phyloP scores from a whole-genome alignment of 2,329 filamentous ascomycete genomes.

The Alternaria sp. region DNA sequence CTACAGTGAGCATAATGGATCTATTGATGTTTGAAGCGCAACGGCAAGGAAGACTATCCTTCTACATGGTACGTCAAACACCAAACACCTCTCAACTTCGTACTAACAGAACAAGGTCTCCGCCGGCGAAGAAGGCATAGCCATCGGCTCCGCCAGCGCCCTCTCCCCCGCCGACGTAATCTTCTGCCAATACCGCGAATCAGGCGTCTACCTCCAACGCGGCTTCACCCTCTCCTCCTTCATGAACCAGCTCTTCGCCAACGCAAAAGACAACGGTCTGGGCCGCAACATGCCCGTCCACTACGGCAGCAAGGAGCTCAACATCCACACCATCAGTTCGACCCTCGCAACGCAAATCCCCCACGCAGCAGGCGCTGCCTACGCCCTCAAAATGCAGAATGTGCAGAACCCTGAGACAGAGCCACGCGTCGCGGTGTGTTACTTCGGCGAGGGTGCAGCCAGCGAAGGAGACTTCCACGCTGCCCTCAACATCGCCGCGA shows the following conservation, averaged over 20 bases:
- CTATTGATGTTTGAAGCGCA: constrained; percentile 98
- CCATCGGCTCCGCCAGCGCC: constrained; percentile 85
- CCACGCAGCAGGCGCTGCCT: constrained; percentile 85
- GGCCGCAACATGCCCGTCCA: constrained; percentile 98
- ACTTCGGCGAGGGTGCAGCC: constrained; percentile 90
- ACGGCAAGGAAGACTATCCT: constrained; percentile 88
- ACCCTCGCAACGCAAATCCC: constrained; percentile 88
- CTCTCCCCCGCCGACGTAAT: constrained; percentile 85
- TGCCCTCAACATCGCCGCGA: constrained; percentile 88
- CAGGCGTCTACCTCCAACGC: constrained; percentile 87
- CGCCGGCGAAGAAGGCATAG: constrained; percentile 91
- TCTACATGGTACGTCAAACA: constrained; percentile 81
- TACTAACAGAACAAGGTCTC: constrained; percentile 59
- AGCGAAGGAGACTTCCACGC: constrained; percentile 93
- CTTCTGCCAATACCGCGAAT: constrained; percentile 93
- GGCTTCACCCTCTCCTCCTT: constrained; percentile 88
- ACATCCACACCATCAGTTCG: constrained; percentile 88
- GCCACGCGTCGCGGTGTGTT: constrained; percentile 76
- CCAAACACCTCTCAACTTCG: not conserved
- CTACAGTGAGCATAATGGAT: constrained; percentile 81
- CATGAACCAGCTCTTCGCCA: constrained; percentile 94
- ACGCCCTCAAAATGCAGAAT: constrained; percentile 82
- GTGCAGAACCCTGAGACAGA: constrained; percentile 68
- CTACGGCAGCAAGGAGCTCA: constrained; percentile 82
- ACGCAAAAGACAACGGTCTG: constrained; percentile 76